Evolutionary conservation across 176 grass and related monocot species (phyloP), one percentile per base, ranked within the genome.

Genomic region (Musa schizocarpa): DNA sequence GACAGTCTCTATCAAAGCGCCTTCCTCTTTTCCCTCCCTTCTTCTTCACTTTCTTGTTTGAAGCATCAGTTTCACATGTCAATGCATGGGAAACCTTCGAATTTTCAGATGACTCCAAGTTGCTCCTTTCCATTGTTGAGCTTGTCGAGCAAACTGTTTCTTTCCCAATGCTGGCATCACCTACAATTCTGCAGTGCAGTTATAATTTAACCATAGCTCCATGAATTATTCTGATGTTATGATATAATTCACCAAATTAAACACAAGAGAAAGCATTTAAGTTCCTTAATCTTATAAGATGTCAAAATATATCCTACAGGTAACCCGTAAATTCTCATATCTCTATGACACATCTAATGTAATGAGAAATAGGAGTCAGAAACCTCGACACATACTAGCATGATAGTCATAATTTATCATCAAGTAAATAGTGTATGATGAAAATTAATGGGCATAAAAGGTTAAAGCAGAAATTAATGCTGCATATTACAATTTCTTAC

Each of bases 1-100:
- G 94, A 76, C 67, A 85, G 63, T 93, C 94, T 77, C 94, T 80
- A 82, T 98, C 94, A 89, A 98, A 98, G 73, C 77, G 84, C 8
- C 90, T 88, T 58, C 94, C 94, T 87, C 88, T 98, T 79, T 98
- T 98, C 82, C 78, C 91, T 50, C 69, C 79, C 24, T 22, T 22
- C n/a, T 76, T 77, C 78, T 77, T 11, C 75, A 69, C 11, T 79
- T 72, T 82, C 68, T 88, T 53, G 1, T n/a, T 76, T 74, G 52
- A 65, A 71, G 19, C 64, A 72, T n/a, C 62, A 59, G 57, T 17
- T 75, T 88, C 84, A 85, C 57, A 62, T 74, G 71, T 69, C 77
- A 85, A 66, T 65, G 88, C 54, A 50, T 80, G 63, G 75, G 77
- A 65, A 75, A 72, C 74, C 6, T 78, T 75, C 25, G 7, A 7